Percentiles rank a stretch among this genome's conserved stretches.
These are phyloP conservation scores for Linum usitatissimum DNA, from an alignment of 345 rosid genomes.

Conservation along the genomic window DNA sequence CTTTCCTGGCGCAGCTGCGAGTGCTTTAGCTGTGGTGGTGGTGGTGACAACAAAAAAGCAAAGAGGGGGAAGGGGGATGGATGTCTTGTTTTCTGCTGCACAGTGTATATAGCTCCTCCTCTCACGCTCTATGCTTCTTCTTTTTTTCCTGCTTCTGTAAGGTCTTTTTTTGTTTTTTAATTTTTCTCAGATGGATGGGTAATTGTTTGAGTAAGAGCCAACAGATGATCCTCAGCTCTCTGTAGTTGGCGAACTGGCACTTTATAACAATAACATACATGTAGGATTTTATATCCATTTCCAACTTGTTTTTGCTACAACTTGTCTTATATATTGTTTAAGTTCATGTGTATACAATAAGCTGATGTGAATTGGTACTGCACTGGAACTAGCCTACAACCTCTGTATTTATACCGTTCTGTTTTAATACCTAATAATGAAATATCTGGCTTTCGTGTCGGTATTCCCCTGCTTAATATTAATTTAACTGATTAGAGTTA, in stretches of 20 bases:
- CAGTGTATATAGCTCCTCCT: background rate
- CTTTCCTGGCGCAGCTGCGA: conserved; percentile 76
- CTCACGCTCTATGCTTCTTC: background rate
- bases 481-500: too few relatives aligned
- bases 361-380: too few relatives aligned
- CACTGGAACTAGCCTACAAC: too few relatives aligned
- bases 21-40: conserved; percentile 34
- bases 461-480: too few relatives aligned
- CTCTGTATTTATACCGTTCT: too few relatives aligned
- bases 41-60: too few relatives aligned
- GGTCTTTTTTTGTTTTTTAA: too few relatives aligned
- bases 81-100: background rate
- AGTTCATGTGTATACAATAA: background rate
- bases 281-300: background rate
- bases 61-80: background rate
- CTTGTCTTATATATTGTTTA: too few relatives aligned
- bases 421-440: too few relatives aligned
- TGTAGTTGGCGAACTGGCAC: background rate
- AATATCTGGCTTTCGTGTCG: too few relatives aligned
- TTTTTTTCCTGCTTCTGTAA: background rate
- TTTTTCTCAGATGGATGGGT: background rate
- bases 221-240: background rate
- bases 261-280: background rate
- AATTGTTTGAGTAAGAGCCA: background rate
- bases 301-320: background rate